Evolutionary conservation across 768 basidiomycete species (phyloP).

Genomic region (Psilocybe sp.): DNA sequence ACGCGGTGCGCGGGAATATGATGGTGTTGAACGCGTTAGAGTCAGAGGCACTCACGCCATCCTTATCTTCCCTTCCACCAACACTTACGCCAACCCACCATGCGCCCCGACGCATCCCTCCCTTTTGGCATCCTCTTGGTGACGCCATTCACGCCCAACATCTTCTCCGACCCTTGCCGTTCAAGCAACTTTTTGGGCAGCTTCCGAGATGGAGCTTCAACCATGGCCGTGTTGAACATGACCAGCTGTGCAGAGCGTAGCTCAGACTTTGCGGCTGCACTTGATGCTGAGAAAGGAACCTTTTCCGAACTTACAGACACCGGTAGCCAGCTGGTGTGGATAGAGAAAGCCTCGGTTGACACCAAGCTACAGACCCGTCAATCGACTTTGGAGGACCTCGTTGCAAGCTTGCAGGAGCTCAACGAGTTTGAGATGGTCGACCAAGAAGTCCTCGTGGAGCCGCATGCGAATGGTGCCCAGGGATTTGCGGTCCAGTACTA

Average conservation of each 20-base stretch:
- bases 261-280: conserved; percentile 24
- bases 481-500: conserved; percentile 36
- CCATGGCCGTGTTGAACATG: conserved; percentile 43
- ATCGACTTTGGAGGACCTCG: conserved; percentile 14
- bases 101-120: conserved; percentile 19
- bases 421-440: not conserved
- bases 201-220: conserved; percentile 37
- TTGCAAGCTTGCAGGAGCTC: conserved; percentile 8
- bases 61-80: no score
- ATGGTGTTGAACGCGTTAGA: no score
- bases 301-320: conserved; percentile 14
- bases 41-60: no score
- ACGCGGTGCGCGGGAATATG: no score
- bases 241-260: conserved; percentile 35
- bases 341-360: conserved; percentile 56
- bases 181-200: conserved; percentile 53
- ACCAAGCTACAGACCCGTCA: conserved; percentile 26
- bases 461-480: conserved; percentile 13
- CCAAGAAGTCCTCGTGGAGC: conserved; percentile 17
- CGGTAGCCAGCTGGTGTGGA: conserved; percentile 52
- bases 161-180: conserved; percentile 46
- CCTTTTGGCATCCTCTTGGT: conserved; percentile 37
- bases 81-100: not conserved
- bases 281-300: conserved; percentile 19
- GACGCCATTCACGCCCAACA: conserved; percentile 38